Conservation (phyloP, 345 rosid species). For the Salix arbutifolia region DNA sequence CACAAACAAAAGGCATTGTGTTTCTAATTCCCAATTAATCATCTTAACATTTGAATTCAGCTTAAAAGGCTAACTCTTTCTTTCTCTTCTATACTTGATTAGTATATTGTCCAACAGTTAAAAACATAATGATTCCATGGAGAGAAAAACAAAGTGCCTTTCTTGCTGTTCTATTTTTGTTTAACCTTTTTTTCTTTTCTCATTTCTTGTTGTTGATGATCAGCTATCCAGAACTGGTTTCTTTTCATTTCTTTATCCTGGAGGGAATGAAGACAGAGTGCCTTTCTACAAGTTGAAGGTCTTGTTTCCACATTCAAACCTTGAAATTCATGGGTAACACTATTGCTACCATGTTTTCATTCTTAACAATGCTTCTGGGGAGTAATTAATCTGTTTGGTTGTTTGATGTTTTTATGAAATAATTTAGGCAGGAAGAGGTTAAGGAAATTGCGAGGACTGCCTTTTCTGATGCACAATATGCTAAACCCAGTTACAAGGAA, state of each 20-base stretch:
- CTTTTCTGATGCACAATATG: slow-evolving; percentile 9
- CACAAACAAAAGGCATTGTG: too few relatives aligned
- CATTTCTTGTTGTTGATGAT: slow-evolving; percentile 1
- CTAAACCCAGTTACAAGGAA: slow-evolving; percentile 17
- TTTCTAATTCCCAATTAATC: too few relatives aligned
- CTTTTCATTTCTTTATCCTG: slow-evolving; percentile 44
- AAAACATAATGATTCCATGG: too few relatives aligned
- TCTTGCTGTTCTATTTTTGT: neutral
- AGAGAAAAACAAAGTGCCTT: too few relatives aligned
- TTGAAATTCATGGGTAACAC: slow-evolving; percentile 38
- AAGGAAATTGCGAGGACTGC: slow-evolving; percentile 12
- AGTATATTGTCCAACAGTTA: too few relatives aligned
- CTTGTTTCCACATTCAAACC: slow-evolving; percentile 39
- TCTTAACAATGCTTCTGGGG: neutral
- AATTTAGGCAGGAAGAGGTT: slow-evolving; percentile 40
- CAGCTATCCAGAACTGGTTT: slow-evolving; percentile 34
- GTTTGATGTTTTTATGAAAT: slow-evolving; percentile 6
- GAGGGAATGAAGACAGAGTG: slow-evolving; percentile 33
- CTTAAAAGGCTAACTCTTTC: too few relatives aligned
- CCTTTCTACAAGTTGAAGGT: slow-evolving; percentile 45
- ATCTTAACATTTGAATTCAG: too few relatives aligned
- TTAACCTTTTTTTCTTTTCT: neutral
- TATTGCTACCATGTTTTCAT: neutral
- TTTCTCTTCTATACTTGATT: too few relatives aligned
- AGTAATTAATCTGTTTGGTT: neutral